Base-by-base conservation (phyloP, 768 basidiomycete genomes). In the Pleurotus pulmonarius region DNA sequence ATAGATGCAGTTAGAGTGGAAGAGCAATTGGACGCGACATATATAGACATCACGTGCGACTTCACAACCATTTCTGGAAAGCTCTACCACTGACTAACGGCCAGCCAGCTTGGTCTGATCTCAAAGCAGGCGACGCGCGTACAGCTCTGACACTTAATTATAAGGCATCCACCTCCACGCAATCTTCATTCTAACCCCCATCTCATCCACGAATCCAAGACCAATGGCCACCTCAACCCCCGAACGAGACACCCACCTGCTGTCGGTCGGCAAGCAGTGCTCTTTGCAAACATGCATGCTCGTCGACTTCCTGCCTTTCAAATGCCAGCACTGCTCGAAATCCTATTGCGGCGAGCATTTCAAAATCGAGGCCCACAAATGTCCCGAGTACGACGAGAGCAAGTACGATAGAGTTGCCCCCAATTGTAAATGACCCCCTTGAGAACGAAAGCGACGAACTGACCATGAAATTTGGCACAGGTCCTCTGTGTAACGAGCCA, bases 291-390 rank as follows among this genome's bases (percentile, higher is more conserved):
- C 81, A 1, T 94, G 92, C 70, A 69, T 77, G 25, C 79, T 89
- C 59, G 80, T 92, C 65, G 92, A 94, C 74, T 93, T 92, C 61
- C 75, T 94, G 9, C 91, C 92, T 0, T 88, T 93, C 78, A 88
- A 87, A 70, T 94, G 92, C 68, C 86, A 89, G 49, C 89, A 92
- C 63, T 94, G 92, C 68, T 65, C 76, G 12, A 68, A 77, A 13
- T 75, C 77, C 0, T 94, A 85, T 73, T 94, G 92, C 62, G 83
- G 83, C 41, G 87, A 91, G 11, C 92, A 94, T 65, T 93, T 86
- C 73, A 81, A 80, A 59, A 87, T 86, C 11, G 73, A 79, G 15
- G 77, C 77, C 2, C 92, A 94, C 64, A 73, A 69, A 38, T 92
- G 92, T 65, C 67, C 79, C 2, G 76, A 86, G 62, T 92, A 86